These are phyloP conservation scores for Lipomyces sp. DNA, from an alignment of 805 yeast species.

Conservation along the genomic window DNA sequence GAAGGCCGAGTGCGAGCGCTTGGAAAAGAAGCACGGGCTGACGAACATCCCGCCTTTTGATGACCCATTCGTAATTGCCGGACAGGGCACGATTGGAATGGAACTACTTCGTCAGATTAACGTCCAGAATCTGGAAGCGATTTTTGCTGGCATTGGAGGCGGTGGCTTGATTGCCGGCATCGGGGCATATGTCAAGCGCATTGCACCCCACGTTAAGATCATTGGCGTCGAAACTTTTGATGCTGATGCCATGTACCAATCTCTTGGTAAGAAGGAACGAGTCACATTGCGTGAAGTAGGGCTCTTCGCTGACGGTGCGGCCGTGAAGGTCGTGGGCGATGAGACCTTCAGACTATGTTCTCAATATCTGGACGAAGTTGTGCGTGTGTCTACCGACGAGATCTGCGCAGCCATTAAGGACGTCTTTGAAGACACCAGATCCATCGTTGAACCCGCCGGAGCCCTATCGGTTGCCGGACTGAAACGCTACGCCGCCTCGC, in stretches of 20 bases:
- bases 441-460: conserved; percentile 94
- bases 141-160: conserved; percentile 93
- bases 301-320: conserved; percentile 98
- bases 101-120: conserved; percentile 87
- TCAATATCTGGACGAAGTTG: conserved; percentile 83
- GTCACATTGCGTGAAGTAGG: conserved; percentile 72
- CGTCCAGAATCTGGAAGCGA: conserved; percentile 56
- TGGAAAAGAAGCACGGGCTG: conserved; percentile 65
- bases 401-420: conserved; percentile 96
- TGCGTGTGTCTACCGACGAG: conserved; percentile 85
- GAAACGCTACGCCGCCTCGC: conserved; percentile 68
- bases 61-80: conserved; percentile 97
- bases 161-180: conserved; percentile 95
- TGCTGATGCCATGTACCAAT: conserved; percentile 85
- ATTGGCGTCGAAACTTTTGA: conserved; percentile 96
- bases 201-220: conserved; percentile 95
- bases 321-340: conserved; percentile 83
- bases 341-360: conserved; percentile 83
- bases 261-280: conserved; percentile 55
- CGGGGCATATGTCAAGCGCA: conserved; percentile 82
- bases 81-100: conserved; percentile 96
- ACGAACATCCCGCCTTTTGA: conserved; percentile 97
- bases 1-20: conserved; percentile 78
- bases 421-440: conserved; percentile 91
- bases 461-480: conserved; percentile 95